phyloP scores from a whole-genome alignment of 345 rosid genomes.

The Psidium guajava region DNA sequence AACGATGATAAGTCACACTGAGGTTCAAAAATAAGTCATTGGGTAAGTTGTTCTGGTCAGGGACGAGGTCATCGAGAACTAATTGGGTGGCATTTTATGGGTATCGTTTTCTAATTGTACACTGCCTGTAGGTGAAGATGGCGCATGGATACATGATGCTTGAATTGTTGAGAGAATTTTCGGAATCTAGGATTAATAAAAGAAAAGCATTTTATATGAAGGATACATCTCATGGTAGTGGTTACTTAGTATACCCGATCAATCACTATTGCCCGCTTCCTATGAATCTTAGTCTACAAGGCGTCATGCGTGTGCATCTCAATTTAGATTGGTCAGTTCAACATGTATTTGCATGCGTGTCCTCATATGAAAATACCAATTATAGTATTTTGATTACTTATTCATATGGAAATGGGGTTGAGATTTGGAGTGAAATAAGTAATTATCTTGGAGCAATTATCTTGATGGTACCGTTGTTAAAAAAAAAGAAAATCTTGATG shows the following conservation, averaged over 20 bases:
- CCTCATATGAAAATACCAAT: not conserved
- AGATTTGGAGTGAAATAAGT: not conserved
- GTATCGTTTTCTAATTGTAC: not conserved
- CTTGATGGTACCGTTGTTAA: not conserved
- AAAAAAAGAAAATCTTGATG: not conserved
- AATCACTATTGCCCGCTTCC: not conserved
- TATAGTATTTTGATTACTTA: not conserved
- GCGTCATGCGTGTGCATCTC: not conserved
- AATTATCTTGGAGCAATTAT: not conserved
- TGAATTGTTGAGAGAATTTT: not conserved
- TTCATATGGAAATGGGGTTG: not conserved
- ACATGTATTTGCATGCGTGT: not conserved
- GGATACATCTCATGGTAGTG: not conserved
- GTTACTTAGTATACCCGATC: not conserved
- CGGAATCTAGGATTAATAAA: not conserved
- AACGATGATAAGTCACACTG: not conserved
- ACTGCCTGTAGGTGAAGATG: not conserved
- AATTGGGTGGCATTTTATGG: not conserved
- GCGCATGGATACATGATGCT: not conserved
- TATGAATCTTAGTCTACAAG: not conserved
- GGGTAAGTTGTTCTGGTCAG: not conserved
- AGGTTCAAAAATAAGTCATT: not conserved
- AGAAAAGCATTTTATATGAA: not conserved
- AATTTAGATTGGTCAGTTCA: not conserved
- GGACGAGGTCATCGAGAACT: not conserved